Evolutionary conservation across 1,284 basidiomycete species (phyloP).

Genomic region (Marasmius tenuissimus): DNA sequence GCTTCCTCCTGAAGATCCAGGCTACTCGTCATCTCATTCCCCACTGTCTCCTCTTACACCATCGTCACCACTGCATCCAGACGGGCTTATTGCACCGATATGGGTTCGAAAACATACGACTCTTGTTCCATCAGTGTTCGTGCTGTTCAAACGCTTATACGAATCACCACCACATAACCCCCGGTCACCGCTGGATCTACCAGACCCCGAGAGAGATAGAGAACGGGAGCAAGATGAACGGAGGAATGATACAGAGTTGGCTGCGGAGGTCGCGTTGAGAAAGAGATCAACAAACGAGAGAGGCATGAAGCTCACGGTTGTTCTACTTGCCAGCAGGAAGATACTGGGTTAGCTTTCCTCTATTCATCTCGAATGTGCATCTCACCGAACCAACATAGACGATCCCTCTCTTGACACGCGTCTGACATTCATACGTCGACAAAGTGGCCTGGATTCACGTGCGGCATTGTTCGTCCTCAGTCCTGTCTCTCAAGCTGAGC

Average conservation of each 20-base stretch:
- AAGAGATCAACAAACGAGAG: constrained; percentile 82
- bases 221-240: constrained; percentile 69
- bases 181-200: constrained; percentile 52
- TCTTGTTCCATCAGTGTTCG: constrained; percentile 89
- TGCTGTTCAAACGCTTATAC: constrained; percentile 83
- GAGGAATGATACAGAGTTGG: constrained; percentile 70
- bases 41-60: constrained; percentile 89
- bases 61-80: constrained; percentile 87
- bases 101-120: constrained; percentile 96
- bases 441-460: constrained; percentile 86
- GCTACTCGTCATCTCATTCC: constrained; percentile 67
- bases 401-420: constrained; percentile 82
- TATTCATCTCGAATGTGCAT: constrained; percentile 1
- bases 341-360: constrained; percentile 65
- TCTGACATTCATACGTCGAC: constrained; percentile 82
- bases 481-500: constrained; percentile 80
- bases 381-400: constrained; percentile 44
- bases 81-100: constrained; percentile 94
- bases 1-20: constrained; percentile 52
- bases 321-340: constrained; percentile 85
- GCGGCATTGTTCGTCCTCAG: constrained; percentile 94
- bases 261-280: constrained; percentile 75
- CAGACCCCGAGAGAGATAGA: constrained; percentile 50
- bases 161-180: constrained; percentile 51
- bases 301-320: constrained; percentile 92